These are phyloP conservation scores for Actinidia polygama DNA, from an alignment of 179 eudicot genomes.

Conservation along the genomic window DNA sequence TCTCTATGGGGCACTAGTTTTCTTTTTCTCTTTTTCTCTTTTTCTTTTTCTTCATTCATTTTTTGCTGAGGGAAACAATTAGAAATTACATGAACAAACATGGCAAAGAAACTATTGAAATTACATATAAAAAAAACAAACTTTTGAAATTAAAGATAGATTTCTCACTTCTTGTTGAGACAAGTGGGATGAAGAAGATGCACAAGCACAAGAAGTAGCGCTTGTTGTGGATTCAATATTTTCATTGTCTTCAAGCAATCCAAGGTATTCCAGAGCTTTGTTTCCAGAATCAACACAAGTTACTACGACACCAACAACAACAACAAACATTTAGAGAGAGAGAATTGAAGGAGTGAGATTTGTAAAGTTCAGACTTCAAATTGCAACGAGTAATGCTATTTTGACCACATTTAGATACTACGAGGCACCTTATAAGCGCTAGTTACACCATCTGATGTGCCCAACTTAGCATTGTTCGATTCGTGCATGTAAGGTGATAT, in stretches of 20 bases:
- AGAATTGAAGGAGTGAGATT: not conserved
- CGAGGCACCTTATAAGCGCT: no score
- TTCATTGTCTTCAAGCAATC: conserved; percentile 31
- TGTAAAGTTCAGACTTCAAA: not conserved
- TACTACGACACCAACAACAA: conserved; percentile 26
- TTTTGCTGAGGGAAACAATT: not conserved
- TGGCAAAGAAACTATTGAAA: no score
- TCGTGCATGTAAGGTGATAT: no score
- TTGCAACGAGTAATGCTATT: not conserved
- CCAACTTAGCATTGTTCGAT: no score
- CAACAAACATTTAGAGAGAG: not conserved
- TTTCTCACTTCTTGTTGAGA: conserved; percentile 24
- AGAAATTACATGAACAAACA: not conserved
- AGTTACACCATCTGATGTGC: no score
- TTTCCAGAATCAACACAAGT: conserved; percentile 68
- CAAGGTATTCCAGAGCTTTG: conserved; percentile 62
- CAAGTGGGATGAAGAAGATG: conserved; percentile 14
- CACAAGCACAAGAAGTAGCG: conserved; percentile 9
- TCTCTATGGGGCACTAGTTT: no score
- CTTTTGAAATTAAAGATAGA: not conserved
- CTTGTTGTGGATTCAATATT: conserved; percentile 11
- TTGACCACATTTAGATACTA: no score
- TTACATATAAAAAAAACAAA: not conserved
- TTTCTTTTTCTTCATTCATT: no score
- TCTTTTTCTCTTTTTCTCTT: no score